phyloP scores from a whole-genome alignment of 306 rosid genomes.

The Fragaria nilgerrensis region DNA sequence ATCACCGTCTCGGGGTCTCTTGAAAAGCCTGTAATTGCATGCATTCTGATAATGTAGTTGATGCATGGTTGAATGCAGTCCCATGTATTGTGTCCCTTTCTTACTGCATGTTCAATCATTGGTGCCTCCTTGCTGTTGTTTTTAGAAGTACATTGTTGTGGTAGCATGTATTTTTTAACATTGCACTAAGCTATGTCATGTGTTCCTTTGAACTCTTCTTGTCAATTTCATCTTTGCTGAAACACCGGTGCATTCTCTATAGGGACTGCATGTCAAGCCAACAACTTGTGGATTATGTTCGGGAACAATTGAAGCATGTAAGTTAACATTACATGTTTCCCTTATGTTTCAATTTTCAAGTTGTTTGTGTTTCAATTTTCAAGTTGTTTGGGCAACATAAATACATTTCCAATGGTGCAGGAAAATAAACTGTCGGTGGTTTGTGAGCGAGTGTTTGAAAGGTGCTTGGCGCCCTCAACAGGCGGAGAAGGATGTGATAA shows the following conservation, averaged over 20 bases:
- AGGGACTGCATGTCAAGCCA: conserved; percentile 99
- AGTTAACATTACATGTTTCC: conserved; percentile 20
- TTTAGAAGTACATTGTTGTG: neutral
- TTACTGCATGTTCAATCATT: neutral
- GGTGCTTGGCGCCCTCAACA: conserved; percentile 90
- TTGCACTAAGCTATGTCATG: neutral
- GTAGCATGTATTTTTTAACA: neutral
- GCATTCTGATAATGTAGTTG: neutral
- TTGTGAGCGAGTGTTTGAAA: conserved; percentile 88
- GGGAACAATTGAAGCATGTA: conserved; percentile 64
- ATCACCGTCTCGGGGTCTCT: too few relatives aligned
- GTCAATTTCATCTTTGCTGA: neutral
- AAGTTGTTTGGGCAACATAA: conserved; percentile 1
- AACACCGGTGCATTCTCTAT: conserved; percentile 1
- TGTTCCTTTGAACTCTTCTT: neutral
- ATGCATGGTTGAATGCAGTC: neutral
- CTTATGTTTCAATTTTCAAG: neutral
- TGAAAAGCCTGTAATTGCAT: neutral
- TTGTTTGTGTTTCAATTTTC: conserved; percentile 3
- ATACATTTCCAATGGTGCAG: conserved; percentile 42
- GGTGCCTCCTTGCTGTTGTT: neutral
- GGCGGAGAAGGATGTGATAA: conserved; percentile 96
- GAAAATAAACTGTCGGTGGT: conserved; percentile 69
- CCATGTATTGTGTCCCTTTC: neutral
- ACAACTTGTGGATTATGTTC: conserved; percentile 74